Evolutionary conservation across 306 rosid genomes (phyloP), one percentile per base, ranked within the genome.

Genomic region (Ziziphus jujuba): DNA sequence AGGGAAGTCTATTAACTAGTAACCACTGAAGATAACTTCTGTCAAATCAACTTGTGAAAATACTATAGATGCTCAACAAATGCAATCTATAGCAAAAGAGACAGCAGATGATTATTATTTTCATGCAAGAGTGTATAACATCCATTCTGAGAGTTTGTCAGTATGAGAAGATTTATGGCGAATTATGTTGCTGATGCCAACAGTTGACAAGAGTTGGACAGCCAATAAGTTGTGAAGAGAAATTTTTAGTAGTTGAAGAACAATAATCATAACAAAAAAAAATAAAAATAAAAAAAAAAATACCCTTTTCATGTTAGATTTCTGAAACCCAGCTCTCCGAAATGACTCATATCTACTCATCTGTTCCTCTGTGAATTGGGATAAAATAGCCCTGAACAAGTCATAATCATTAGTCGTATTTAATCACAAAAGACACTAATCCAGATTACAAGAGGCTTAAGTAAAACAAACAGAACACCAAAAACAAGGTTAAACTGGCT

Each of bases 281-380:
- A n/a, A n/a, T n/a, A n/a, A n/a, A n/a, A n/a, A n/a, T n/a, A n/a
- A n/a, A 9, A 70, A 11, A 9, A 59, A 59, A 6, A 72, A 59
- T 76, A 90, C 98, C 90, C 95, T 82, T 82, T 88, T 88, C 97
- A 90, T 90, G 77, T 82, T 90, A 62, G 97, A 79, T 74, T 78
- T 95, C 83, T 90, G 97, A 80, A 95, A 95, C 28, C 97, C 97
- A 67, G 96, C 95, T 75, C 97, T 85, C 24, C 99, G 83, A 53
- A 90, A 90, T 9, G 97, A 93, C 71, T 93, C 99, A 7, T 93
- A 93, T 62, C 99, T 78, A 62, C 95, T 93, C 97, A 95, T 90
- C 75, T 95, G 99, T 71, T 83, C 88, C 77, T 88, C 95, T 8
- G 96, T 80, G 74, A 93, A 93, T 44, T 84, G 97, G 0, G 95